Conservation (phyloP, 1,284 basidiomycete genomes). For the Laetiporus sulphureus region DNA sequence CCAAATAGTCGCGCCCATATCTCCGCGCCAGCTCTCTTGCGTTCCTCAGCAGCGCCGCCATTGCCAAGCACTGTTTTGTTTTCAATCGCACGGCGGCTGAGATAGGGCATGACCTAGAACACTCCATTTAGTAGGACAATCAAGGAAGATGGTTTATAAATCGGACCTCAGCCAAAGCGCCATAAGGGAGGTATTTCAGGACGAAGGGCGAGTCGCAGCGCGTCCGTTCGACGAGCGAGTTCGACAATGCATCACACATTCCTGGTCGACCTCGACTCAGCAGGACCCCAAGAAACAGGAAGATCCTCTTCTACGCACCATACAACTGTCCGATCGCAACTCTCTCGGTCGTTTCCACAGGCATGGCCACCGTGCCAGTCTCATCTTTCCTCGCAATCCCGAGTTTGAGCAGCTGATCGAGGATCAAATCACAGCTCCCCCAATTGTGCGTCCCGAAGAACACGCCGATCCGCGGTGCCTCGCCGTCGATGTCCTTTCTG, state of each 20-base stretch:
- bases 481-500: constrained; percentile 35
- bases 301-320: too few relatives aligned
- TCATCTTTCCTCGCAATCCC: constrained; percentile 43
- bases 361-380: constrained; percentile 30
- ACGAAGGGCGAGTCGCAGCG: constrained; percentile 59
- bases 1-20: constrained; percentile 32
- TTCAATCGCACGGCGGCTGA: constrained; percentile 61
- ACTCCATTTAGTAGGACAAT: neutral
- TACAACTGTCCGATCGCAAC: constrained; percentile 69
- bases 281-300: neutral
- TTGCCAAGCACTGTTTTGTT: constrained; percentile 62
- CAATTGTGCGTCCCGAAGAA: constrained; percentile 88
- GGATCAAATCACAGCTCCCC: constrained; percentile 54
- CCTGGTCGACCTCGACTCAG: constrained; percentile 33
- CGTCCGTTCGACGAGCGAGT: constrained; percentile 56
- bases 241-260: constrained; percentile 79
- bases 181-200: constrained; percentile 83
- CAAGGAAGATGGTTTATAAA: neutral
- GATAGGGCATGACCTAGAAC: constrained; percentile 58
- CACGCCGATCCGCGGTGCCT: constrained; percentile 53
- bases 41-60: constrained; percentile 45
- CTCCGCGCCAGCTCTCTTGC: constrained; percentile 32
- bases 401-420: constrained; percentile 51
- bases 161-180: too few relatives aligned
- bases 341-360: constrained; percentile 56